Percentiles rank a stretch among this genome's conserved stretches.
These are phyloP conservation scores for Penicillium verrucosum DNA, from an alignment of 2,329 filamentous ascomycete genomes.

Conservation along the genomic window DNA sequence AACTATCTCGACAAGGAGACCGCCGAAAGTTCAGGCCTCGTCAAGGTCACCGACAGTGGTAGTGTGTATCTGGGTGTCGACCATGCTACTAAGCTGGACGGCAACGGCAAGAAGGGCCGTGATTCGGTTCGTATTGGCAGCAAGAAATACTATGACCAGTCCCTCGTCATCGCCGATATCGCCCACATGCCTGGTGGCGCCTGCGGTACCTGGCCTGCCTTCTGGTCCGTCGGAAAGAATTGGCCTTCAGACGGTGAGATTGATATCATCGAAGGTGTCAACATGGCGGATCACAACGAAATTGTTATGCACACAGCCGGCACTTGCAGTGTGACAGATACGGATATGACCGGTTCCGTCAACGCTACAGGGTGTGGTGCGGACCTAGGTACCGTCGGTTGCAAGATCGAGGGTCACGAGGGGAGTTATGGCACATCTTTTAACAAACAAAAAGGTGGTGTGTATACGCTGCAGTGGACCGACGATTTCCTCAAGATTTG, in stretches of 20 bases:
- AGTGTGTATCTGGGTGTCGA: slow-evolving; percentile 48
- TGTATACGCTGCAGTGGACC: slow-evolving; percentile 52
- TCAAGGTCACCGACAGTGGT: slow-evolving; percentile 33
- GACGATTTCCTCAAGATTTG: slow-evolving; percentile 49
- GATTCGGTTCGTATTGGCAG: slow-evolving; percentile 46
- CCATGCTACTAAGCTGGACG: slow-evolving; percentile 34
- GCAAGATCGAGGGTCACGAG: slow-evolving; percentile 40
- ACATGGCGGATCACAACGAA: slow-evolving; percentile 41
- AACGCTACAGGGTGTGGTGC: slow-evolving; percentile 51
- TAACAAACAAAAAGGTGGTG: slow-evolving; percentile 50
- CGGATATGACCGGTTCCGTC: slow-evolving; percentile 50
- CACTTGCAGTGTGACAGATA: slow-evolving; percentile 43
- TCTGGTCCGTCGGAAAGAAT: slow-evolving; percentile 43
- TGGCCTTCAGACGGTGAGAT: slow-evolving; percentile 49
- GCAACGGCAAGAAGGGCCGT: slow-evolving; percentile 37
- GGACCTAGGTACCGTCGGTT: slow-evolving; percentile 36
- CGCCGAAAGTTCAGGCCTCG: slow-evolving; percentile 38
- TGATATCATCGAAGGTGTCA: slow-evolving; percentile 54
- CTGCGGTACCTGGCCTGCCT: slow-evolving; percentile 53
- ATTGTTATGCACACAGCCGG: slow-evolving; percentile 51
- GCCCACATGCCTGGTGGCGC: slow-evolving; percentile 47
- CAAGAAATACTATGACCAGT: slow-evolving; percentile 45
- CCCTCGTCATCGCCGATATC: slow-evolving; percentile 49
- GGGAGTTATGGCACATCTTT: slow-evolving; percentile 53
- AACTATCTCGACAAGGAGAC: slow-evolving; percentile 45